These are phyloP conservation scores for Tolypocladium endophyticum DNA, from an alignment of 2,329 filamentous ascomycete species.

Conservation along the genomic window DNA sequence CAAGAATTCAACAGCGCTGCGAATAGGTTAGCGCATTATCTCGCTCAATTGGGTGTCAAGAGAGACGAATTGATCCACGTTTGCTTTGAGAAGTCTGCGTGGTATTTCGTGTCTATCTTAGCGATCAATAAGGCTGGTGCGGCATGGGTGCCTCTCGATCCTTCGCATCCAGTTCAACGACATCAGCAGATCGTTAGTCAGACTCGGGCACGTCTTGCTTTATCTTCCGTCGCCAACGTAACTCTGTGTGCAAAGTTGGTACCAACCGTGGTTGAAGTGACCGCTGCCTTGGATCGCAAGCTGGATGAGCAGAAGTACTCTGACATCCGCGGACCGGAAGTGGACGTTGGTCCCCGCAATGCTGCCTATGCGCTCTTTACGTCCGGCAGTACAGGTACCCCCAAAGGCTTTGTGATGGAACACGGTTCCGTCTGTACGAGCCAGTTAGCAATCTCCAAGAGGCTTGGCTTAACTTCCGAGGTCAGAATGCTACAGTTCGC, in stretches of 20 bases:
- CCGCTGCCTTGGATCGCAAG: not conserved
- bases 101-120: conserved; percentile 5
- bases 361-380: not conserved
- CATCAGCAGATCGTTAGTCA: not conserved
- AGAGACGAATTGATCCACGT: not conserved
- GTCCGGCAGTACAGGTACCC: not conserved
- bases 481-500: not conserved
- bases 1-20: conserved; percentile 14
- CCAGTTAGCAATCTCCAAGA: not conserved
- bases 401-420: not conserved
- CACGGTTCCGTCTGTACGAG: not conserved
- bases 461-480: not conserved
- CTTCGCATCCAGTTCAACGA: not conserved
- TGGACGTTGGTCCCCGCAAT: not conserved
- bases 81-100: conserved; percentile 1
- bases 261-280: not conserved
- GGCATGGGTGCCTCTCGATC: conserved; percentile 5
- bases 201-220: not conserved
- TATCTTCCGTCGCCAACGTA: not conserved
- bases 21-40: conserved; percentile 2
- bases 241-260: not conserved
- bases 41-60: conserved; percentile 10
- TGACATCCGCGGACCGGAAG: not conserved
- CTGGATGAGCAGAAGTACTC: not conserved
- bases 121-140: conserved; percentile 7